phyloP scores from a whole-genome alignment of 169 alveolate species.

The Eimeria tenella region DNA sequence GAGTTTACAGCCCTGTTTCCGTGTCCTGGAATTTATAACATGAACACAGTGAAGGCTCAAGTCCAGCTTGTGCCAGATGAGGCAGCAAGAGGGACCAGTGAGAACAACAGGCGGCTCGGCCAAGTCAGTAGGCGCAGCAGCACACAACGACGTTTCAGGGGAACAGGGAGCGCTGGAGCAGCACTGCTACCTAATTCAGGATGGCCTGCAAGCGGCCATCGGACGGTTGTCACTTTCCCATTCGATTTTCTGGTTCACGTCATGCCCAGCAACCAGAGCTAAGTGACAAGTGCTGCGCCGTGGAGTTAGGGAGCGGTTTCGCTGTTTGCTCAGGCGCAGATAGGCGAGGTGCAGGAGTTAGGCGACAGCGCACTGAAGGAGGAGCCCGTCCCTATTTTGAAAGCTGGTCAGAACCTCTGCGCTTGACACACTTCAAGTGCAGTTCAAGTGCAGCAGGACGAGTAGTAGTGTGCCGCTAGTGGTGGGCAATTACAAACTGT shows the following conservation, averaged over 20 bases:
- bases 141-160: background rate
- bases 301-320: too few species aligned
- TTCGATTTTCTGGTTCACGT: conserved; percentile 8
- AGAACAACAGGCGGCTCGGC: background rate
- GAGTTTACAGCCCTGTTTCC: conserved; percentile 24
- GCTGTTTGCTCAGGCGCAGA: too few species aligned
- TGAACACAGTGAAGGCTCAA: background rate
- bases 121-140: background rate
- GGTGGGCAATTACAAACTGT: too few species aligned
- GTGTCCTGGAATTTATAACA: background rate
- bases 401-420: too few species aligned
- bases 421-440: too few species aligned
- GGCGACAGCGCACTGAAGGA: too few species aligned
- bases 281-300: background rate
- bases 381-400: too few species aligned
- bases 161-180: background rate
- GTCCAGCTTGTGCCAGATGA: conserved; percentile 5
- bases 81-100: background rate
- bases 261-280: background rate
- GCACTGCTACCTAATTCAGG: background rate
- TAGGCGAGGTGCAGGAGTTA: too few species aligned
- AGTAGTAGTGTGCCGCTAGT: too few species aligned
- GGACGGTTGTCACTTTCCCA: background rate
- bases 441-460: too few species aligned
- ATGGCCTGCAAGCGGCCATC: background rate